phyloP scores from a whole-genome alignment of 208 protist species.

The Acanthamoeba culbertsoni region DNA sequence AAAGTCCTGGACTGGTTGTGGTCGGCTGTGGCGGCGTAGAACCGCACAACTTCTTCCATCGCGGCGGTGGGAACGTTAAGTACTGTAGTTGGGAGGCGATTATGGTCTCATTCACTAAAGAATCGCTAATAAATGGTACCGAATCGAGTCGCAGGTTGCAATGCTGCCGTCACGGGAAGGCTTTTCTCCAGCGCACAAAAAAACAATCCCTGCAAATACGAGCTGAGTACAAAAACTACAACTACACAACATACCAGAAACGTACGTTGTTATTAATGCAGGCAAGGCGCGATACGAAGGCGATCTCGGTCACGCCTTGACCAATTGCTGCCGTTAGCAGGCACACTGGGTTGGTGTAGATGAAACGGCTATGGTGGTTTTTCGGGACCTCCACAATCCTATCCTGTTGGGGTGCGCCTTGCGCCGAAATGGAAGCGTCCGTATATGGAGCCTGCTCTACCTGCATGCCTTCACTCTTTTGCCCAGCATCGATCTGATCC shows the following conservation, averaged over 20 bases:
- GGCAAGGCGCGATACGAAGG: not conserved
- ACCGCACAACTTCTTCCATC: not conserved
- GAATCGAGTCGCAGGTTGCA: not conserved
- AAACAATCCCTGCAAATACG: not conserved
- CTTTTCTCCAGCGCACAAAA: not conserved
- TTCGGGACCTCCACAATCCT: not conserved
- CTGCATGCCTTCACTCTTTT: too few relatives aligned
- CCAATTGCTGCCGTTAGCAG: not conserved
- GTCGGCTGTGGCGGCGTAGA: not conserved
- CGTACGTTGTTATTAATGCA: conserved; percentile 35
- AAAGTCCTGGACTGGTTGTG: too few relatives aligned
- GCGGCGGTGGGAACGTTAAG: not conserved
- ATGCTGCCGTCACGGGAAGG: not conserved
- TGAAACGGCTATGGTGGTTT: not conserved
- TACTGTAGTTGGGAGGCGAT: not conserved
- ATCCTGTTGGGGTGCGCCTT: not conserved
- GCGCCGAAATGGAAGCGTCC: not conserved
- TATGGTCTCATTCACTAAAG: not conserved
- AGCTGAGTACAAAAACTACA: not conserved
- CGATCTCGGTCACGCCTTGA: not conserved
- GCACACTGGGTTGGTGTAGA: not conserved
- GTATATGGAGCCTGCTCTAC: too few relatives aligned
- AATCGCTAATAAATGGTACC: not conserved
- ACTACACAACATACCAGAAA: not conserved
- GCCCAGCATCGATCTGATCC: too few relatives aligned